Base-by-base conservation (phyloP, 371 early-diverging fungal genomes). In the Mycotypha africana region DNA sequence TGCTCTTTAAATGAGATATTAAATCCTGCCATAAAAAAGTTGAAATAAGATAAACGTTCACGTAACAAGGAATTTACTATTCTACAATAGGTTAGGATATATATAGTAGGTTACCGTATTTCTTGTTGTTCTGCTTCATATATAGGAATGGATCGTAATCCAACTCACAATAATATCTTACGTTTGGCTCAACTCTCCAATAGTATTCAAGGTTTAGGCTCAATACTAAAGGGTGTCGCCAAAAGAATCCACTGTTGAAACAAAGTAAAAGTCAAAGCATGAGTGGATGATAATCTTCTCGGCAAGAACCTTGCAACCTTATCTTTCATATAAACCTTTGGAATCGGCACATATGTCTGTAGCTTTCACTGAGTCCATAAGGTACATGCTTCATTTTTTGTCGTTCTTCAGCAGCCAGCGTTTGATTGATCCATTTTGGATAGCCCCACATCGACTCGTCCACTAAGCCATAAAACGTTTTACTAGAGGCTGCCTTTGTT, bases 281-380 rank as follows among this genome's bases (percentile, higher is more conserved):
- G n/a, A n/a, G n/a, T n/a, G n/a, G n/a, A n/a, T n/a, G 15, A 22
- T 30, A 24, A 26, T 38, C 33, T 7, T 19, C 9, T 3, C 33
- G 12, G 16, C 14, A 6, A 33, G 12, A 23, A 16, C 1, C 4
- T 34, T 4, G 7, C 25, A 24, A 12, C n/a, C n/a, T n/a, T n/a
- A n/a, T 40, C 24, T 20, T 17, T 24, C 33, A 33, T 22, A n/a
- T 39, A 28, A 28, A 47, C 66, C 60, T 58, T 42, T 74, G 66
- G 49, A 84, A 79, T 48, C 90, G 74, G 65, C 98, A 97, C 97
- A 97, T 97, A 51, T 96, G 91, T 16, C 95, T 82, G 62, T 98
- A 98, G 8, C 89, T 82, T 53, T 88, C 82, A 26, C 76, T 82
- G 10, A 73, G 74, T 2, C 92, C 97, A 59, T 97, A 94, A 6